Percentiles rank a stretch among this genome's conserved stretches.
Conservation (phyloP, 2,329 filamentous ascomycete species). For the Thielaviopsis populi region DNA sequence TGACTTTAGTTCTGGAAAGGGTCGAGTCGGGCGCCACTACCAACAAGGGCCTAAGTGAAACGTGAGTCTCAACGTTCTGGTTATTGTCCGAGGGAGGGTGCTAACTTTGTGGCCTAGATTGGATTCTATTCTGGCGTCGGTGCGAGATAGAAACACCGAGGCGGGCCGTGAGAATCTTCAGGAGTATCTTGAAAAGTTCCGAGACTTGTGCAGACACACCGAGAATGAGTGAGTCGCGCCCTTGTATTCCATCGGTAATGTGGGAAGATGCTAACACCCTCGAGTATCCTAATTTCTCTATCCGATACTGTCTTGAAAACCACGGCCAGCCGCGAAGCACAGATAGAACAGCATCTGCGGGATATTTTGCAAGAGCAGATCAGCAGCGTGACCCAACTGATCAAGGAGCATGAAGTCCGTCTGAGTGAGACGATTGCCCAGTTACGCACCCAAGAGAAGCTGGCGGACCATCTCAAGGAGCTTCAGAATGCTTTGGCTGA, state of each 20-base stretch:
- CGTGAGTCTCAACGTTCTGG: background rate
- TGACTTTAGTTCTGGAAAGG: background rate
- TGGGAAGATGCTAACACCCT: background rate
- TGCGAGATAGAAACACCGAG: slow-evolving; percentile 5
- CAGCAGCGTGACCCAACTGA: background rate
- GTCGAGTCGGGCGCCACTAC: background rate
- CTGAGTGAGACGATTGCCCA: background rate
- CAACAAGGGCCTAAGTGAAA: background rate
- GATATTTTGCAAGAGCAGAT: background rate
- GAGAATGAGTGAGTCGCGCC: slow-evolving; percentile 4
- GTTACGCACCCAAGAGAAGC: background rate
- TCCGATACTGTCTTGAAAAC: background rate
- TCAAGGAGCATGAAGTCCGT: background rate
- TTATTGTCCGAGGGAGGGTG: background rate
- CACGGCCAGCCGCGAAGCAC: background rate
- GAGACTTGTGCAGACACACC: background rate
- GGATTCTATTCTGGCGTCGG: slow-evolving; percentile 1
- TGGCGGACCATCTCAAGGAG: background rate
- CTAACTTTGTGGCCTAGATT: slow-evolving; percentile 3
- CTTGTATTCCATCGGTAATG: too few species aligned
- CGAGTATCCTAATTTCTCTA: slow-evolving; percentile 11
- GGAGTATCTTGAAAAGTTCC: slow-evolving; percentile 6
- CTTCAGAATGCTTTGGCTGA: slow-evolving; percentile 11
- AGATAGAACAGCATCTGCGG: background rate
- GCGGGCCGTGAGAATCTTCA: background rate